These are phyloP conservation scores for Mycosphaerella sp. DNA, from an alignment of 2,329 filamentous ascomycete genomes.

Conservation along the genomic window DNA sequence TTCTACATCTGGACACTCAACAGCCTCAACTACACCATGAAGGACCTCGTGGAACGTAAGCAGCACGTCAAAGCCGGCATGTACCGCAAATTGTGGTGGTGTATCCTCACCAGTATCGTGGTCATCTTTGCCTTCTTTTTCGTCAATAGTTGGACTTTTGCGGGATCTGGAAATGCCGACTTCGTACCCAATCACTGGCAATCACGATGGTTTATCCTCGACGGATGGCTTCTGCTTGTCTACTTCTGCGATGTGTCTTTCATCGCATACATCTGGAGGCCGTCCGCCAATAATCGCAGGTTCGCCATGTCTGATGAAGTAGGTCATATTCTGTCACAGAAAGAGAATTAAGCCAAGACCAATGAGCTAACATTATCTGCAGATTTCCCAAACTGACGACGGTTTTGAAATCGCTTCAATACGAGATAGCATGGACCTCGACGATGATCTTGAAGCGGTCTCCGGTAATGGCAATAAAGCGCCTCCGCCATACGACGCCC, in stretches of 20 bases:
- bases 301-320: constrained; percentile 99
- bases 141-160: constrained; percentile 93
- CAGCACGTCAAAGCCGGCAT: constrained; percentile 89
- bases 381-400: constrained; percentile 95
- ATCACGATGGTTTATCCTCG: constrained; percentile 91
- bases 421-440: constrained; percentile 64
- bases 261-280: constrained; percentile 92
- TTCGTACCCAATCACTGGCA: constrained; percentile 98
- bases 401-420: constrained; percentile 96
- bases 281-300: constrained; percentile 89
- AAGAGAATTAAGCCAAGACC: background rate
- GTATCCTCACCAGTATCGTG: constrained; percentile 82
- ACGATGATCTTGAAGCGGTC: constrained; percentile 39
- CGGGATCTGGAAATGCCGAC: constrained; percentile 72
- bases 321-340: constrained; percentile 32
- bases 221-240: constrained; percentile 95
- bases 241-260: constrained; percentile 91
- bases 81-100: constrained; percentile 99
- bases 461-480: constrained; percentile 27
- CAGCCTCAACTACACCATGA: constrained; percentile 88
- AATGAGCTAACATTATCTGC: constrained; percentile 3
- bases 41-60: constrained; percentile 89
- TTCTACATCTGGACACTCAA: constrained; percentile 99
- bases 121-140: constrained; percentile 99
- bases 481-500: constrained; percentile 38